phyloP scores from a whole-genome alignment of 345 rosid genomes.

The Eucalyptus rudis region DNA sequence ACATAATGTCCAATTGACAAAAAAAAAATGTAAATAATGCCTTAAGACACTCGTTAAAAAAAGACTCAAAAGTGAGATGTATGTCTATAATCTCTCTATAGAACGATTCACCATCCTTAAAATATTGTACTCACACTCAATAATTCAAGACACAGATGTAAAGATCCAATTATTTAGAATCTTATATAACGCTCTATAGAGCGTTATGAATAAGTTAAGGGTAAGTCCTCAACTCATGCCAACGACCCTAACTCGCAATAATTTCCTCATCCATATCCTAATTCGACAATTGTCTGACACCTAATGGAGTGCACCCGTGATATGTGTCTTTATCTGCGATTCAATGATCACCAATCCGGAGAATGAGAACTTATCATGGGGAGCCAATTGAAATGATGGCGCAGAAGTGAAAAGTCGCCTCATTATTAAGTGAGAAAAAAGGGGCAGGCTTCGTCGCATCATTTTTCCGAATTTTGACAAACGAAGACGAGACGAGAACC shows the following conservation, averaged over 20 bases:
- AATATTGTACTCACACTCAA: neutral
- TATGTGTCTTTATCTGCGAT: neutral
- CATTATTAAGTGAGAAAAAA: neutral
- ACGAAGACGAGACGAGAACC: neutral
- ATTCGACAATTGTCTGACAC: neutral
- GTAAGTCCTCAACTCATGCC: neutral
- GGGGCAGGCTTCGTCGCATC: neutral
- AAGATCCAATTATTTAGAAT: neutral
- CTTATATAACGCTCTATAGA: neutral
- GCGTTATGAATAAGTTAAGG: neutral
- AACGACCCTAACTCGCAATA: neutral
- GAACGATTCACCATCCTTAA: rapidly evolving
- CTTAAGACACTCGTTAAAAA: too few relatives aligned
- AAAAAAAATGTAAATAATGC: neutral
- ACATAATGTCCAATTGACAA: too few relatives aligned
- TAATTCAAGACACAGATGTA: rapidly evolving
- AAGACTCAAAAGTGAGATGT: neutral
- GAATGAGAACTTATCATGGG: neutral
- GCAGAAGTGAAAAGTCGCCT: neutral
- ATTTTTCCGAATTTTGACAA: neutral
- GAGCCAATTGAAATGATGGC: neutral
- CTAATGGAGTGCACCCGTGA: neutral
- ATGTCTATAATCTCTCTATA: neutral
- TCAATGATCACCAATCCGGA: neutral
- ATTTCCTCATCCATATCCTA: neutral